Evolutionary conservation across 1,139 yeast genomes (phyloP).

Genomic region (Wickerhamomyces sp.): DNA sequence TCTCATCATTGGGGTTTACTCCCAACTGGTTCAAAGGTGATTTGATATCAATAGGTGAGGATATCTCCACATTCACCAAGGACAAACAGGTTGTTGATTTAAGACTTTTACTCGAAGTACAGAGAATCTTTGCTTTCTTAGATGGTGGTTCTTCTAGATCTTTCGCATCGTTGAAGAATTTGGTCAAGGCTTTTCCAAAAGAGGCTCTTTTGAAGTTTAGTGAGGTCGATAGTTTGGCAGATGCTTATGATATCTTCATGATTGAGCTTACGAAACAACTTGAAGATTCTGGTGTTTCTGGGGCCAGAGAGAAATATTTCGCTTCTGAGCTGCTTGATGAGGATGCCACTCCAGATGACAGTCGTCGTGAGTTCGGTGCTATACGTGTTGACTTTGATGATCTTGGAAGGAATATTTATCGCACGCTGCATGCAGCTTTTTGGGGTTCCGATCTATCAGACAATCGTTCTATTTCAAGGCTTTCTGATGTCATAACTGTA

Average conservation of each 20-base stretch:
- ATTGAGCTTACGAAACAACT: slow-evolving; percentile 17
- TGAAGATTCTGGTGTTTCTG: slow-evolving; percentile 16
- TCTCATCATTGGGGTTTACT: slow-evolving; percentile 33
- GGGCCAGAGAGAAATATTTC: slow-evolving; percentile 3
- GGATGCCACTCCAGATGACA: slow-evolving; percentile 5
- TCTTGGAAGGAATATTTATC: slow-evolving; percentile 25
- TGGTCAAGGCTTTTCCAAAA: slow-evolving; percentile 28
- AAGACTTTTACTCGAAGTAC: slow-evolving; percentile 33
- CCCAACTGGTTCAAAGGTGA: slow-evolving; percentile 42
- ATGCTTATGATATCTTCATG: slow-evolving; percentile 25
- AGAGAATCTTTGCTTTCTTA: slow-evolving; percentile 39
- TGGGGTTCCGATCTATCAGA: slow-evolving; percentile 29
- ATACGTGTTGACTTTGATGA: slow-evolving; percentile 29
- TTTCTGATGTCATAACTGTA: slow-evolving; percentile 36
- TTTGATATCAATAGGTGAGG: slow-evolving; percentile 14
- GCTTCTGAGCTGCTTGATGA: slow-evolving; percentile 14
- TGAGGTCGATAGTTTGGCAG: slow-evolving; percentile 16
- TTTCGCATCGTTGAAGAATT: slow-evolving; percentile 32
- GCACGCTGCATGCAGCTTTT: slow-evolving; percentile 27
- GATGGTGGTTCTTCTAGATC: slow-evolving; percentile 35
- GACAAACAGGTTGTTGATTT: slow-evolving; percentile 14
- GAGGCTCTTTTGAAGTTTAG: slow-evolving; percentile 12
- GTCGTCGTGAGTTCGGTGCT: slow-evolving; percentile 17
- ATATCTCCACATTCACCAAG: slow-evolving; percentile 6
- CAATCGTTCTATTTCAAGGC: slow-evolving; percentile 13